Conservation (phyloP, 2,329 filamentous ascomycete genomes). For the Ceratocystis eucalypticola region DNA sequence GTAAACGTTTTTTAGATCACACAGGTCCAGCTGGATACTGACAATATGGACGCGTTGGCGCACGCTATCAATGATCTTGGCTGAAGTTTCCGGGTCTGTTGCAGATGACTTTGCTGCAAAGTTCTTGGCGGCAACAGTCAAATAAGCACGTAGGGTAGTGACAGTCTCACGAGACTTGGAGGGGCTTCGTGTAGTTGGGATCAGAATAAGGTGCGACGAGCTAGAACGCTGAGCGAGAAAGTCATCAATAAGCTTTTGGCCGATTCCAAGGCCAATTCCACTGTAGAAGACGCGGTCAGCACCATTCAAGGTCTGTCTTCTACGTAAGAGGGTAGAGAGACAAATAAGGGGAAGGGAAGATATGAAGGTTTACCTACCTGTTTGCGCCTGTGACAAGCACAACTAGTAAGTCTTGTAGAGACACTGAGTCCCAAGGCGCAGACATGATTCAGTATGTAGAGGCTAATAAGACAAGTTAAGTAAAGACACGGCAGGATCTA, state of each 20-base stretch:
- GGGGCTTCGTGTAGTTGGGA: constrained; percentile 68
- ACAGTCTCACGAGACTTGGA: constrained; percentile 64
- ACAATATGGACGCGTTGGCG: constrained; percentile 42
- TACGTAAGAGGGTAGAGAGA: neutral
- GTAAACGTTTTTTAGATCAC: constrained; percentile 40
- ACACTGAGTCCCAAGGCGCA: constrained; percentile 15
- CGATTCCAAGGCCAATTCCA: constrained; percentile 74
- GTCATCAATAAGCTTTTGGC: constrained; percentile 76
- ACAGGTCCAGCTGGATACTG: constrained; percentile 46
- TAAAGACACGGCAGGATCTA: neutral
- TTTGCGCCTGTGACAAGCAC: constrained; percentile 18
- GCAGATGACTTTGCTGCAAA: constrained; percentile 34
- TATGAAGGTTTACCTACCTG: constrained; percentile 3
- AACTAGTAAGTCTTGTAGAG: constrained; percentile 13
- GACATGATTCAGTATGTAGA: neutral
- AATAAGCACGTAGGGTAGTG: constrained; percentile 46
- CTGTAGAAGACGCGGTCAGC: constrained; percentile 33
- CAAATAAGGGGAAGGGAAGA: neutral
- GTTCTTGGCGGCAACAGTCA: constrained; percentile 36
- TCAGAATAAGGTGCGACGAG: constrained; percentile 57
- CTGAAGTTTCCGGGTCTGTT: constrained; percentile 44
- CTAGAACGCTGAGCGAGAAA: constrained; percentile 60
- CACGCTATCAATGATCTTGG: constrained; percentile 34
- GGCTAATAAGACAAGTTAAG: neutral
- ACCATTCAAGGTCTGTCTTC: neutral